Evolutionary conservation across 1,139 yeast species (phyloP).

Genomic region (Kodamaea derodonti): DNA sequence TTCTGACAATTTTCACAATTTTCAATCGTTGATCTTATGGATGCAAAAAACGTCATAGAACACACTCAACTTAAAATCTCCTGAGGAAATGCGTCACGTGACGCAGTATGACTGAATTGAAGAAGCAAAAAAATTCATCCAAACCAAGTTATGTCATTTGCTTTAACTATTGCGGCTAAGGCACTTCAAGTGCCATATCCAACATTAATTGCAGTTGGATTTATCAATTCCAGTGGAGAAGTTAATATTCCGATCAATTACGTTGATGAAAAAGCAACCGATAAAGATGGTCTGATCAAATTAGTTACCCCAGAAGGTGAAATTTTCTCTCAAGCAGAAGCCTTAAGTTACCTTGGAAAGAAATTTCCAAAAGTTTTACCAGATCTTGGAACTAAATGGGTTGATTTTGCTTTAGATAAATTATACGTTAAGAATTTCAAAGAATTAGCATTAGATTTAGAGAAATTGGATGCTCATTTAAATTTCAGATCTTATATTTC

Average conservation of each 20-base stretch:
- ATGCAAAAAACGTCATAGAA: too few relatives aligned
- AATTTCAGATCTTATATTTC: conserved; percentile 78
- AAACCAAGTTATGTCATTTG: conserved; percentile 3
- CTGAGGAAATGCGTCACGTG: too few relatives aligned
- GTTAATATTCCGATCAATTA: conserved; percentile 54
- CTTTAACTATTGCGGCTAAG: conserved; percentile 74
- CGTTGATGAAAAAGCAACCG: conserved; percentile 57
- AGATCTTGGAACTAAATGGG: conserved; percentile 53
- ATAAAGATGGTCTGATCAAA: conserved; percentile 40
- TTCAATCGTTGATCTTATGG: too few relatives aligned
- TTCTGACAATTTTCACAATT: too few relatives aligned
- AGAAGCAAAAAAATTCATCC: not conserved
- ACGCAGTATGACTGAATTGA: not conserved
- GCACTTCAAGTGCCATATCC: conserved; percentile 81
- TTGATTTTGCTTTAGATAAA: conserved; percentile 62
- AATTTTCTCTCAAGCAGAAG: conserved; percentile 41
- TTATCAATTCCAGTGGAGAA: conserved; percentile 54
- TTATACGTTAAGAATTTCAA: conserved; percentile 84
- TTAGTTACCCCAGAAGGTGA: conserved; percentile 46
- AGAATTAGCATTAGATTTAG: conserved; percentile 73
- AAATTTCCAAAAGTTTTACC: conserved; percentile 40
- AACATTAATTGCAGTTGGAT: conserved; percentile 73
- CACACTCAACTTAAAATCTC: too few relatives aligned
- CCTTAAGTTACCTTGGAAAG: conserved; percentile 43
- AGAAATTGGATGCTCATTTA: conserved; percentile 74